Base-by-base conservation (phyloP, 805 yeast species). In the Saccharomycopsis guyanensis region DNA sequence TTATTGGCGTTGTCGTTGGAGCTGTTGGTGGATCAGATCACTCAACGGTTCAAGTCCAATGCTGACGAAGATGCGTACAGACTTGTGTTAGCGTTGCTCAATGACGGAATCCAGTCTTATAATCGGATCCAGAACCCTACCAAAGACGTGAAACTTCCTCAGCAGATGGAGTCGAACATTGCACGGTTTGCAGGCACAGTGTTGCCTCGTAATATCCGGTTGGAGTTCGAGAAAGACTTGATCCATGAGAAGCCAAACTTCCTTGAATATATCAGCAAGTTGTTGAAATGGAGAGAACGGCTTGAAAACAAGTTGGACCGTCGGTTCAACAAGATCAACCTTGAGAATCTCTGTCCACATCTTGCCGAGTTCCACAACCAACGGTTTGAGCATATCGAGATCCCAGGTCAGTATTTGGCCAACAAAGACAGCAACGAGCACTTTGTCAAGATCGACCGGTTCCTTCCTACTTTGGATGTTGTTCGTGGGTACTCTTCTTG, bases 31-130 rank as follows among this genome's bases (percentile, higher is more conserved):
- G 98, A 94, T 59, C 98, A 94, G 67, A 86, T 93, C 46, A 82
- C 82, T 57, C 96, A 88, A 60, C 71, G 97, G 46, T 91, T 93
- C 71, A 93, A 91, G 65, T 81, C 95, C 31, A 83, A 84, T 40
- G 86, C 94, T 0, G 98, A 94, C 62, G 98, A 91, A 58, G 98
- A 93, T 63, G 91, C 96, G 0, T 94, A 93, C 63, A 72, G 99
- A 54, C 70, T 93, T 45, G 89, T 95, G 40, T 86, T 87, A 51
- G 97, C 96, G 0, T 66, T 93, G 46, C 72, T 93, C 52, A 87
- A 87, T 57, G 99, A 93, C 64, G 97, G 96, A 39, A 83, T 93
- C 15, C 94, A 84, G 58, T 86, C 83, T 58, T 78, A 85, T 62
- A 87, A 87, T 58, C 76, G 97, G 33, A 96, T 96, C 19, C 75